Evolutionary conservation across 305 asterid species (phyloP).

Genomic region (Fraxinus latifolia): DNA sequence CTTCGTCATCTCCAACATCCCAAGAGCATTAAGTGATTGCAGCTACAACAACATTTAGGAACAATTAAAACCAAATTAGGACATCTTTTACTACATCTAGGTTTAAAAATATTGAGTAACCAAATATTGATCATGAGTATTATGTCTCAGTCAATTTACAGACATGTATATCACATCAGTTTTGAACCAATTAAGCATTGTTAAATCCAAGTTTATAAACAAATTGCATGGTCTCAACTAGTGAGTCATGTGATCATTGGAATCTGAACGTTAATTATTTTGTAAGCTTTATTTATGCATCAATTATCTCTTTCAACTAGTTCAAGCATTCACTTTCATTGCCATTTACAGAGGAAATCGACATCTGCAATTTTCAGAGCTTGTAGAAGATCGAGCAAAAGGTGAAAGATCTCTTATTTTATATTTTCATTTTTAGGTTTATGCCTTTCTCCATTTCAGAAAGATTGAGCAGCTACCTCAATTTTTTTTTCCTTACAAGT

Average conservation of each 20-base stretch:
- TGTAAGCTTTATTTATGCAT: not conserved
- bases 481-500: not conserved
- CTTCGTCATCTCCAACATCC: slow-evolving; percentile 49
- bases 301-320: not conserved
- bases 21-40: slow-evolving; percentile 73
- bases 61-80: slow-evolving; percentile 19
- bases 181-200: not conserved
- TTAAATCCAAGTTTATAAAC: not conserved
- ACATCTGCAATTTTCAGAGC: not conserved
- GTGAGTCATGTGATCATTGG: not conserved
- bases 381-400: not conserved
- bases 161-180: not conserved
- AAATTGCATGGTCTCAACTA: not conserved
- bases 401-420: not conserved
- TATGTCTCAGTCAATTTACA: not conserved
- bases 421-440: not conserved
- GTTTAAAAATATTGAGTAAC: not conserved
- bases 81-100: slow-evolving; percentile 10
- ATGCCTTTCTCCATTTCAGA: not conserved
- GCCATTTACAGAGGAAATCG: not conserved
- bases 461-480: not conserved
- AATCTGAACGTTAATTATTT: not conserved
- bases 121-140: slow-evolving; percentile 6
- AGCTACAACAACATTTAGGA: slow-evolving; percentile 55
- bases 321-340: not conserved